Conservation (phyloP, 306 rosid genomes). For the Acacia crassicarpa region DNA sequence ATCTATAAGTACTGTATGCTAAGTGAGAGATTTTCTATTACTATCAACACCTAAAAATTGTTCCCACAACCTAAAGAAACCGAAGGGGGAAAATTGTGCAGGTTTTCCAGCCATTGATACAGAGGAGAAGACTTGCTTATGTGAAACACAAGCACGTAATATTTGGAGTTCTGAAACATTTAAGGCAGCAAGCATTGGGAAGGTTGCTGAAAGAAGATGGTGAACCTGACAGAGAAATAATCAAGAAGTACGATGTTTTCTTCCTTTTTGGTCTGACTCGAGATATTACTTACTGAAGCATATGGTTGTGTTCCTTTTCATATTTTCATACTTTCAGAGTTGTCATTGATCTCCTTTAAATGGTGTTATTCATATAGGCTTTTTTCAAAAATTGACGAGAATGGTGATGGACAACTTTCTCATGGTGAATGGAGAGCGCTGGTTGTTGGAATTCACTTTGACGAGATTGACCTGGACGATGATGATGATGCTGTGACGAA, state of each 20-base stretch:
- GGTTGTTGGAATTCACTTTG: conserved; percentile 71
- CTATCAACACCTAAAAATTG: conserved; percentile 3
- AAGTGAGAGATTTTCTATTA: neutral
- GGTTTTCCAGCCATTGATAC: conserved; percentile 94
- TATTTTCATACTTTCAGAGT: conserved; percentile 12
- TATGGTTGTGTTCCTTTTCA: conserved; percentile 17
- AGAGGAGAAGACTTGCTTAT: conserved; percentile 63
- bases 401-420: conserved; percentile 54
- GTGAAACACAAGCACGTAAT: conserved; percentile 76
- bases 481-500: conserved; percentile 59
- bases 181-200: conserved; percentile 62
- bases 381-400: conserved; percentile 53
- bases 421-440: conserved; percentile 66
- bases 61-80: conserved; percentile 5
- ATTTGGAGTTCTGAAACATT: conserved; percentile 64
- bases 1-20: conserved; percentile 16
- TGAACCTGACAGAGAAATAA: conserved; percentile 59
- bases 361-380: conserved; percentile 51
- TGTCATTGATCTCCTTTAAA: conserved; percentile 15
- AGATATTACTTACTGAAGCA: conserved; percentile 4
- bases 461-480: conserved; percentile 62
- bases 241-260: conserved; percentile 51
- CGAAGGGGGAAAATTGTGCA: conserved; percentile 39
- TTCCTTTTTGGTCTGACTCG: conserved; percentile 22
- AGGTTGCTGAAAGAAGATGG: conserved; percentile 64